Base-by-base conservation (phyloP, 257 asterid genomes). In the Forsythia viridissima region DNA sequence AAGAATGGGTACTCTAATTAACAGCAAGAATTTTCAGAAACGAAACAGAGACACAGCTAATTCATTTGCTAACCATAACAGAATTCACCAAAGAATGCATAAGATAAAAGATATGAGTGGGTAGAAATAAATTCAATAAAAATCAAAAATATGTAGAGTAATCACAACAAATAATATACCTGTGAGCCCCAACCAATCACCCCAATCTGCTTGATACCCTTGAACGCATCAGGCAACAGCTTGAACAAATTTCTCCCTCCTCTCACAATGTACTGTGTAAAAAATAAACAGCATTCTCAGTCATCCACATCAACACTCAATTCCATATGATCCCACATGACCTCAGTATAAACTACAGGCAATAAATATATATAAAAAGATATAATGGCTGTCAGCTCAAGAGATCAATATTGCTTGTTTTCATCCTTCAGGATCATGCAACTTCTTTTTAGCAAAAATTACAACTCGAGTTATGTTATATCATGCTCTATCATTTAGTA, bases 181-280 rank as follows among this genome's bases (percentile, higher is more conserved):
- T 95, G 97, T 34, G 99, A 95, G 13, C 99, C 99, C 99, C 99
- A 95, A 67, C 99, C 99, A 65, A 95, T 93, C 67, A 93, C 98
- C 67, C 99, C 99, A 85, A 95, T 93, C 90, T 95, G 99, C 86
- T 93, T 95, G 55, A 95, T 82, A 16, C 97, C 98, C 85, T 93
- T 95, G 81, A 95, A 95, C 51, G 99, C 96, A 76, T 92, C 97
- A 0, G 98, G 98, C 89, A 95, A 83, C 80, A 86, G 67, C 75
- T 85, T 88, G 89, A 95, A 95, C 92, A 95, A 85, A 76, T 95
- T 85, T 82, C 98, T 95, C 20, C 99, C 99, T 86, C 99, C 99
- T 84, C 91, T 89, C 82, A 95, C 99, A 89, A 95, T 93, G 89
- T 84, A 93, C 99, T 93, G 52, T 85, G 86, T 39, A 59, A 41